Percentiles rank a stretch among this genome's conserved stretches.
phyloP scores from a whole-genome alignment of 768 basidiomycete species.

The Crucibulum laeve region DNA sequence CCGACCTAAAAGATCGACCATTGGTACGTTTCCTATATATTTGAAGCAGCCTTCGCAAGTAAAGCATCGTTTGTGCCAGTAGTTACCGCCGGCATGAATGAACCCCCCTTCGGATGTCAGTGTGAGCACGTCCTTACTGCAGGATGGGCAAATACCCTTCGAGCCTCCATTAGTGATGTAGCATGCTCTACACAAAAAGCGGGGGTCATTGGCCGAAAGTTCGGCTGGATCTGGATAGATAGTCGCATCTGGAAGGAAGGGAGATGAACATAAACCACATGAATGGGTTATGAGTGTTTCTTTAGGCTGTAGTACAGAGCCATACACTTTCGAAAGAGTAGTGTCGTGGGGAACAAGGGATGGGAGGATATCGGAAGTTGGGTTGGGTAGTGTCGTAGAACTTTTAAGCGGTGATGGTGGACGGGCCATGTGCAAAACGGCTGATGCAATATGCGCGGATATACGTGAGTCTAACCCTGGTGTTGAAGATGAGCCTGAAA shows the following conservation, averaged over 20 bases:
- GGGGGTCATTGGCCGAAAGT: slow-evolving; percentile 27
- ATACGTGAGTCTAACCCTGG: slow-evolving; percentile 40
- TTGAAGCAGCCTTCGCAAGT: slow-evolving; percentile 68
- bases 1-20: slow-evolving; percentile 79
- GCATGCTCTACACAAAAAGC: slow-evolving; percentile 73
- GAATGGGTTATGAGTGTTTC: slow-evolving; percentile 67
- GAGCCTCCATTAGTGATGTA: slow-evolving; percentile 72
- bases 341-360: slow-evolving; percentile 46
- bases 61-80: slow-evolving; percentile 85
- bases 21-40: slow-evolving; percentile 67
- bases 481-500: slow-evolving; percentile 21
- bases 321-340: slow-evolving; percentile 78
- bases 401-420: slow-evolving; percentile 59
- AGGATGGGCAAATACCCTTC: slow-evolving; percentile 67
- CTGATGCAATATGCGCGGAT: slow-evolving; percentile 53
- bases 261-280: slow-evolving; percentile 58
- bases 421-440: slow-evolving; percentile 36
- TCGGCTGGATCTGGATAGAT: slow-evolving; percentile 73
- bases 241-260: slow-evolving; percentile 78
- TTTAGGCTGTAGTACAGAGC: slow-evolving; percentile 77
- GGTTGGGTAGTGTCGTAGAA: slow-evolving; percentile 44
- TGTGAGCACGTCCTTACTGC: slow-evolving; percentile 66
- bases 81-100: slow-evolving; percentile 61
- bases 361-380: slow-evolving; percentile 58
- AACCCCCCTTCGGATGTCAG: slow-evolving; percentile 77